phyloP scores from a whole-genome alignment of 1,284 basidiomycete genomes.

The Boletellus sp. region DNA sequence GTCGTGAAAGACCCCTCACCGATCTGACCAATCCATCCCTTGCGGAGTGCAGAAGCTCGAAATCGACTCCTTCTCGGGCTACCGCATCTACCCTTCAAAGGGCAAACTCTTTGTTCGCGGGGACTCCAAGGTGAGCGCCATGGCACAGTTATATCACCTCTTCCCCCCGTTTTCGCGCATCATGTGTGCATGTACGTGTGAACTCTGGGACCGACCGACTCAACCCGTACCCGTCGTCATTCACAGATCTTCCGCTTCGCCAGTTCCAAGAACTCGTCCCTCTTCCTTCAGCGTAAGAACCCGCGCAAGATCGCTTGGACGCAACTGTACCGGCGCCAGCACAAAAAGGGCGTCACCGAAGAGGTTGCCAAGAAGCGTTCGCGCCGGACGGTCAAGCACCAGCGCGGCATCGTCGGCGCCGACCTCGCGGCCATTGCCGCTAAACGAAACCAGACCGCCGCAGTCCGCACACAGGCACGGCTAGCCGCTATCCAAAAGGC shows the following conservation, averaged over 20 bases:
- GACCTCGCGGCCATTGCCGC: constrained; percentile 90
- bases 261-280: constrained; percentile 87
- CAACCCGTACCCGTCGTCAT: not conserved
- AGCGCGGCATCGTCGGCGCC: constrained; percentile 97
- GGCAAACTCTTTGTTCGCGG: constrained; percentile 94
- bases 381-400: constrained; percentile 95
- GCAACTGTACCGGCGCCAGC: constrained; percentile 93
- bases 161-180: too few species aligned
- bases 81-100: constrained; percentile 95
- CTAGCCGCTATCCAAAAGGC: constrained; percentile 87
- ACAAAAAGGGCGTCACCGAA: constrained; percentile 99
- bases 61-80: constrained; percentile 94
- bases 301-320: constrained; percentile 99
- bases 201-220: too few species aligned
- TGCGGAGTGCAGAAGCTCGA: constrained; percentile 83
- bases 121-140: constrained; percentile 83
- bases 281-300: constrained; percentile 99
- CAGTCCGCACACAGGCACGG: constrained; percentile 80
- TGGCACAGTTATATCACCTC: not conserved
- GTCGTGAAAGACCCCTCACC: too few species aligned
- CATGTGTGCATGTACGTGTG: too few species aligned
- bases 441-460: constrained; percentile 87
- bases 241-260: constrained; percentile 88
- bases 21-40: too few species aligned
- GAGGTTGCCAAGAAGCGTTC: constrained; percentile 99